Evolutionary conservation across 352 stramenopile genomes (phyloP), one percentile per base, ranked within the genome.

Genomic region (Thalassiosira mediterranea): DNA sequence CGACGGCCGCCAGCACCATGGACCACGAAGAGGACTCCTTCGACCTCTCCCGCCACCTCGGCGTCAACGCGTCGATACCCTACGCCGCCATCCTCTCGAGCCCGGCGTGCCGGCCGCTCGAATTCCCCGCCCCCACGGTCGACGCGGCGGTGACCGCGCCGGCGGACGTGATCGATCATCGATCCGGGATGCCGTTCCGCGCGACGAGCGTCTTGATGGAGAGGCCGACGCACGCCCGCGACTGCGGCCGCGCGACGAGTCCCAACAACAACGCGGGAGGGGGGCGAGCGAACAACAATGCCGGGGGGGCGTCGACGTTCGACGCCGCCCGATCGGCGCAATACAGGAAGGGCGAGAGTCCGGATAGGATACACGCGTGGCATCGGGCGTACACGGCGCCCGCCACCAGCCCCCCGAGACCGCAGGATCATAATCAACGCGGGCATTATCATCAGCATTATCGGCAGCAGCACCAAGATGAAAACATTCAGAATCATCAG

Each of bases 51-150:
- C 34, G 21, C 2, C 23, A 56, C 21, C 40, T 76, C 2, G 58
- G 66, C 13, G 4, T 49, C 29, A 79, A 88, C 70, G 69, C 81
- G 7, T 60, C 38, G 13, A 54, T 86, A 17, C 44, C 61, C 34
- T 89, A 79, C 54, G 52, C 63, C 4, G 58, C 72, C 37, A 44
- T 87, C 17, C 54, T 64, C 23, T 40, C 29, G 4, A 57, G 38
- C 23, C 68, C 77, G 23, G 29, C 81, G 26, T 70, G 59, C 4
- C 68, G 69, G 13, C 84, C 84, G 15, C 61, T 91, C 1, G 80
- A 89, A 28, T 91, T 91, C 53, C 84, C 84, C 8, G 64, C 70
- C 13, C 84, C 84, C 1, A 72, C 48, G 25, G 79, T 89, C 17
- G 54, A 66, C 38, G 38, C 44, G 8, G 72, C 74, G 11, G 51